Evolutionary conservation across 1,139 yeast species (phyloP), one percentile per base, ranked within the genome.

Genomic region (Yamadazyma sp.): DNA sequence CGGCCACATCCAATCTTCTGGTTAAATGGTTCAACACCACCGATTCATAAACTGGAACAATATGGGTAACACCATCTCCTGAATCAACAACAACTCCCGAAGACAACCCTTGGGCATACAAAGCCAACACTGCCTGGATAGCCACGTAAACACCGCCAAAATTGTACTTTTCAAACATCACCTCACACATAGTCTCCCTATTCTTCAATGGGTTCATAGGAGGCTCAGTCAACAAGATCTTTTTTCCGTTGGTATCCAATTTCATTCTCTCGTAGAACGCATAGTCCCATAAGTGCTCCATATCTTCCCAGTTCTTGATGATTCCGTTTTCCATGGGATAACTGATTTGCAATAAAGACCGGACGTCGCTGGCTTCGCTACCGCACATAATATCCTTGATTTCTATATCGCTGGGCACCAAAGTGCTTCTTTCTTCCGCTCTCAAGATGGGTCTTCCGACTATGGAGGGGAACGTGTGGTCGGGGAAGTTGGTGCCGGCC

Each of bases 251-350:
- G 14, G 94, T 81, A 18, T 80, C 73, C 34, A 85, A 68, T 57
- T 88, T 78, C 88, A 92, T 83, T 54, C 86, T 79, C 51, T 92
- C 96, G 64, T 85, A 86, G 62, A 92, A 92, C 18, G 97, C 94
- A 63, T 92, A 92, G 65, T 92, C 97, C 99, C 99, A 92, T 47
- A 92, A 75, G 54, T 90, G 94, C 54, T 88, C 96, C 97, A 94
- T 92, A 60, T 92, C 98, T 56, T 90, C 96, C 98, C 98, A 92
- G 61, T 92, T 89, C 59, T 84, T 84, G 61, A 92, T 90, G 54
- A 94, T 88, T 55, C 99, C 99, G 58, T 92, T 92, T 62, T 92
- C 98, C 98, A 92, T 90, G 16, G 99, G 99, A 55, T 92, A 92
- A 23, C 92, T 82, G 43, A 92, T 82, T 63, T 92, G 96, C 45